Evolutionary conservation across 1,139 yeast genomes (phyloP), one percentile per base, ranked within the genome.

Genomic region (Diutina neorugosa): DNA sequence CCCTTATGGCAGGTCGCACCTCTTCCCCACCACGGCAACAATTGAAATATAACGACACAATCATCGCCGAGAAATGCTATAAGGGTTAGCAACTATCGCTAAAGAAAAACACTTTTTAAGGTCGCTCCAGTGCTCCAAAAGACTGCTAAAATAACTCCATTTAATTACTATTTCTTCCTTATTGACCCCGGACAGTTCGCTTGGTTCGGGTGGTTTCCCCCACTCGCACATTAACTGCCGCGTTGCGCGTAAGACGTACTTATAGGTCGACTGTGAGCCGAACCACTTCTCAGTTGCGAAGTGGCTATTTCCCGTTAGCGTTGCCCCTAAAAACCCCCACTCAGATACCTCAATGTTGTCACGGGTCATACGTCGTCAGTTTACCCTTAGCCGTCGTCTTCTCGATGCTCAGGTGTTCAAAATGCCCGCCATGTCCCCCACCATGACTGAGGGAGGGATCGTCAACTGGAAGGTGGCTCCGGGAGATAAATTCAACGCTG

Each of bases 391-490:
- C 21, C 19, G 20, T 4, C 37, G 40, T 5, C 54, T 54, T 11
- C 31, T 34, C 52, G 52, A 54, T n/a, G 60, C 59, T 16, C 59
- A 42, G 42, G 73, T 83, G 54, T 88, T 86, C 69, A 81, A 75
- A 54, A 93, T 93, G 98, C 98, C 98, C 3, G 97, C 98, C 27
- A 88, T 93, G 97, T 90, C 97, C 7, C 98, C 98, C 44, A 93
- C 98, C 20, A 93, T 93, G 98, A 89, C 93, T 31, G 90, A 84
- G 65, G 98, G 98, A 51, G 96, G 96, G n/a, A 80, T 93, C 60
- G 89, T 89, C n/a, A 76, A 81, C 54, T 93, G 98, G 98, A 88
- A 89, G 66, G 77, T 83, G 63, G 83, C 89, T 65, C 82, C 84
- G 52, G 97, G 96, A 51, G 94, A 88, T 14, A 57, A 73, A 7